A percentile compares a stretch with the other conserved stretches of the same genome.
phyloP scores from a whole-genome alignment of 306 rosid species.

The Rubus idaeus region DNA sequence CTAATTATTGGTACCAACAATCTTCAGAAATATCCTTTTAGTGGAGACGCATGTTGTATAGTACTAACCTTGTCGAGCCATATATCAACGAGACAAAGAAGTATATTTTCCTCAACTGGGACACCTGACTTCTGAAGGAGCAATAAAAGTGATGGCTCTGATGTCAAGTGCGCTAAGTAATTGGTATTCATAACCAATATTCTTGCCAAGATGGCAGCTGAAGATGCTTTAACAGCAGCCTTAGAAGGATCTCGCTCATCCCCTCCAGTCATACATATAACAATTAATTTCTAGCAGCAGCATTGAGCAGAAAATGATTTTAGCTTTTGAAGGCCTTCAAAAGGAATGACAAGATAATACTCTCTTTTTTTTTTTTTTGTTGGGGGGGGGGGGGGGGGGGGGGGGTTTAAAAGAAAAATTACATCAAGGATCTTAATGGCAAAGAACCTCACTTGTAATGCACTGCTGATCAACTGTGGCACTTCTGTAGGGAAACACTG shows the following conservation, averaged over 20 bases:
- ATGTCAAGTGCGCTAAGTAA: constrained; percentile 77
- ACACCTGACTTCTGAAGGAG: constrained; percentile 74
- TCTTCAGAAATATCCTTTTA: background rate
- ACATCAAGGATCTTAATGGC: constrained; percentile 13
- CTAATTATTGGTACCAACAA: background rate
- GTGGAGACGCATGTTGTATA: background rate
- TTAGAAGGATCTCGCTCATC: constrained; percentile 83
- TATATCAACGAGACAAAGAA: constrained; percentile 83
- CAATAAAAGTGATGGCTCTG: constrained; percentile 66
- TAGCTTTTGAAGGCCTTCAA: constrained; percentile 18
- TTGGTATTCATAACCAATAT: constrained; percentile 93
- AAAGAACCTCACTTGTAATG: constrained; percentile 73
- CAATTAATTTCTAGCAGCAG: constrained; percentile 67
- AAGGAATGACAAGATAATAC: constrained; percentile 1
- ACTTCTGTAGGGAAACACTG: constrained; percentile 91
- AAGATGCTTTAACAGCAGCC: constrained; percentile 78
- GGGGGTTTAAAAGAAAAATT: background rate
- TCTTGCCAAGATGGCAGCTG: constrained; percentile 96
- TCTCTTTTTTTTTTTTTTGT: no score
- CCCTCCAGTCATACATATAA: constrained; percentile 81
- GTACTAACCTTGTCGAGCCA: constrained; percentile 94
- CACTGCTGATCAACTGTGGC: constrained; percentile 75
- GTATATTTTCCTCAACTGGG: constrained; percentile 67
- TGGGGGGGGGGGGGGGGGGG: no score
- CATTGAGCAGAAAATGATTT: constrained; percentile 21